Percentiles rank a stretch among this genome's conserved stretches.
Evolutionary conservation across 2,329 filamentous ascomycete genomes (phyloP).

Genomic region (Lachnellula arida): DNA sequence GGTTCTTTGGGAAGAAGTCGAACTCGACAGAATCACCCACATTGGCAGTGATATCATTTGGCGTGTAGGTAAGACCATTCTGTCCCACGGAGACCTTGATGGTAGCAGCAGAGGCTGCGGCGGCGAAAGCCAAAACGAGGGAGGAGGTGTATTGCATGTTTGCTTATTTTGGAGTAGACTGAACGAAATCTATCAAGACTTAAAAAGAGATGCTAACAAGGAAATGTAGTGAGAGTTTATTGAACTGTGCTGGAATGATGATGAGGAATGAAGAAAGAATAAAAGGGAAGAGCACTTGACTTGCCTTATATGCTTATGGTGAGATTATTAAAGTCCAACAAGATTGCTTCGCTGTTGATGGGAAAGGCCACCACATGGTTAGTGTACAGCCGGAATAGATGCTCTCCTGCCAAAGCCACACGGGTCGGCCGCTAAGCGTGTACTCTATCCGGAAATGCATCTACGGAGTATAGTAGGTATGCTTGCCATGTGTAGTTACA

Average conservation of each 20-base stretch:
- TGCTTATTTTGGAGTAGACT: background rate
- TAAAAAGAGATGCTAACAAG: background rate
- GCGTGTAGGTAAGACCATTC: conserved; percentile 80
- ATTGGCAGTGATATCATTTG: conserved; percentile 35
- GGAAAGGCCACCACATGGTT: background rate
- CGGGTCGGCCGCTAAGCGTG: background rate
- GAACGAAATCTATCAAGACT: background rate
- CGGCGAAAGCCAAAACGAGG: conserved; percentile 12
- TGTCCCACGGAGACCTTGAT: conserved; percentile 68
- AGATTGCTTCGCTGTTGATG: background rate
- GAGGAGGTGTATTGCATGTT: conserved; percentile 19
- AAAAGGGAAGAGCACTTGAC: background rate
- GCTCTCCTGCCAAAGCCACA: background rate
- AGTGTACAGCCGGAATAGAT: conserved; percentile 6
- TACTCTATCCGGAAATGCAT: background rate
- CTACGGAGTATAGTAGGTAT: no score
- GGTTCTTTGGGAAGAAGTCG: conserved; percentile 30
- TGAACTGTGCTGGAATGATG: background rate
- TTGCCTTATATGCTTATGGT: background rate
- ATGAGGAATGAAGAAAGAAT: background rate
- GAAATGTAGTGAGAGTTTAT: conserved; percentile 2
- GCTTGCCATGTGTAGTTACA: background rate
- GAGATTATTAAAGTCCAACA: background rate
- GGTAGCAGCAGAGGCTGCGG: conserved; percentile 12
- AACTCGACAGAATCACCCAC: conserved; percentile 32